Evolutionary conservation across 768 basidiomycete species (phyloP).

Genomic region (Fibroporia radiculosa): DNA sequence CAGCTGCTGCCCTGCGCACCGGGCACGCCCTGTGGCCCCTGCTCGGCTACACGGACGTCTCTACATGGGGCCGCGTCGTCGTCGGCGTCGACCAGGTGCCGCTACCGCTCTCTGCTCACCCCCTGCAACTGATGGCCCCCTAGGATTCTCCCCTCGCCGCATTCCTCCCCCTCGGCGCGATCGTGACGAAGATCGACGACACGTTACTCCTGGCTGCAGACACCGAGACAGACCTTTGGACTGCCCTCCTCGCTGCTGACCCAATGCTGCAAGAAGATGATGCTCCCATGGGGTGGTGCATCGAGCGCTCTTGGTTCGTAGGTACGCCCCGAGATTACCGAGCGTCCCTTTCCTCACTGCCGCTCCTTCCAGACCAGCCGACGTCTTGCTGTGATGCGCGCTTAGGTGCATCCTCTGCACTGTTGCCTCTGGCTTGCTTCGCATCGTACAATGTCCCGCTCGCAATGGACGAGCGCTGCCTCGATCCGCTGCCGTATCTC

Average conservation of each 20-base stretch:
- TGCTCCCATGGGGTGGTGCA: conserved; percentile 56
- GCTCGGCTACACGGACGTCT: conserved; percentile 47
- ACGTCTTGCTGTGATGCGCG: conserved; percentile 15
- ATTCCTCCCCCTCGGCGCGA: conserved; percentile 46
- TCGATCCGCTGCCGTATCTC: conserved; percentile 52
- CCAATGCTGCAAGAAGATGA: neutral
- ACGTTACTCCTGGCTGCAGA: conserved; percentile 28
- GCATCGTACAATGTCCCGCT: conserved; percentile 11
- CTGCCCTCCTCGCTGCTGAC: conserved; percentile 29
- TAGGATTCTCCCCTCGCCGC: conserved; percentile 57
- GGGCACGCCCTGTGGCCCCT: conserved; percentile 8
- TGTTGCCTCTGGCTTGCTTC: conserved; percentile 37
- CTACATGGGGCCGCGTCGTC: conserved; percentile 45
- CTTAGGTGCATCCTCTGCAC: conserved; percentile 1
- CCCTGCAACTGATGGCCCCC: neutral
- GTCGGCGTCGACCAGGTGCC: conserved; percentile 47
- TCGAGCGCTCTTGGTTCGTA: conserved; percentile 23
- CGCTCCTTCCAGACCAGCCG: conserved; percentile 20
- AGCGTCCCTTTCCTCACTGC: neutral
- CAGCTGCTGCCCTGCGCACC: conserved; percentile 24
- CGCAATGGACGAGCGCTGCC: conserved; percentile 34
- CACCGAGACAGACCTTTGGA: conserved; percentile 36
- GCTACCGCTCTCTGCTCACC: neutral
- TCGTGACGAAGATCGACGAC: conserved; percentile 67
- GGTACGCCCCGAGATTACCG: conserved; percentile 16